phyloP scores from a whole-genome alignment of 169 alveolate genomes.

The Plasmodium gonderi region DNA sequence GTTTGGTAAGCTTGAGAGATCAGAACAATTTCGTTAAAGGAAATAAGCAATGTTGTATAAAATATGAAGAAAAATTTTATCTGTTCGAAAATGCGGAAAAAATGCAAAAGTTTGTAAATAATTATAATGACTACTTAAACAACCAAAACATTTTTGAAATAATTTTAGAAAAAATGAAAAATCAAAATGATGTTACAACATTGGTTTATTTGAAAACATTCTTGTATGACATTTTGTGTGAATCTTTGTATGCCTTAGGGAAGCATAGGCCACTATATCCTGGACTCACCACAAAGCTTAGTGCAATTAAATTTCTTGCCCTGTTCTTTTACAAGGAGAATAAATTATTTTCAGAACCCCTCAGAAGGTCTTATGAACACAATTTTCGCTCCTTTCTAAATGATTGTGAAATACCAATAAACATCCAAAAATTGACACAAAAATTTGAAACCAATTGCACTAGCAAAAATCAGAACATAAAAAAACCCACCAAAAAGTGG shows the following conservation, averaged over 20 bases:
- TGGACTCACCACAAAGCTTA: constrained; percentile 31
- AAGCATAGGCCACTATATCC: constrained; percentile 64
- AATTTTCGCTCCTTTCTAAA: constrained; percentile 38
- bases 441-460: constrained; percentile 30
- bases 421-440: constrained; percentile 34
- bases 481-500: constrained; percentile 52
- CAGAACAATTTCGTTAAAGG: constrained; percentile 53
- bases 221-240: constrained; percentile 63
- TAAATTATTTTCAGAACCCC: constrained; percentile 42
- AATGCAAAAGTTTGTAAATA: constrained; percentile 39
- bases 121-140: constrained; percentile 33
- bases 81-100: constrained; percentile 41
- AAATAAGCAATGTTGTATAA: constrained; percentile 37
- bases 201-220: constrained; percentile 60
- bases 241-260: constrained; percentile 41
- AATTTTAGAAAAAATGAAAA: constrained; percentile 45
- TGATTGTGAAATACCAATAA: constrained; percentile 68
- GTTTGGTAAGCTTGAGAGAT: constrained; percentile 53
- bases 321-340: constrained; percentile 66
- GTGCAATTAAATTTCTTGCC: constrained; percentile 71
- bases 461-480: constrained; percentile 18
- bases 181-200: constrained; percentile 56
- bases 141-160: constrained; percentile 58
- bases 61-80: constrained; percentile 51
- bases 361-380: constrained; percentile 24